Percentiles rank a stretch among this genome's conserved stretches.
Conservation (phyloP, 2,329 filamentous ascomycete genomes). For the Calonectria leucothoes region DNA sequence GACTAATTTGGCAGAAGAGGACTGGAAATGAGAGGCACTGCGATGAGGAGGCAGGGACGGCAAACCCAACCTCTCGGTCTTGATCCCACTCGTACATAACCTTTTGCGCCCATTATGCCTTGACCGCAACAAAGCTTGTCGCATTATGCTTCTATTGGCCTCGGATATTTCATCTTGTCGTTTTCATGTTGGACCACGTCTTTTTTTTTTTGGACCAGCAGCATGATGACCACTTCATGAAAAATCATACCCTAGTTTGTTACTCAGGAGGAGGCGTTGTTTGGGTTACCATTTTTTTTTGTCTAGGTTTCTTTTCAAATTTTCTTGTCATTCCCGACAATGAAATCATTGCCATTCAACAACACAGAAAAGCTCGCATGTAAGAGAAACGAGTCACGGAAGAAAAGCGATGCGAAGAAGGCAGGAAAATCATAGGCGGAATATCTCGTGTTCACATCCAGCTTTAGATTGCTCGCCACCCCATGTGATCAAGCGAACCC, state of each 20-base stretch:
- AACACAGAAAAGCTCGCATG: not conserved
- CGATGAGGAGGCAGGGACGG: not conserved
- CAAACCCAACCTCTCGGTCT: not conserved
- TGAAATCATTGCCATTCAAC: not conserved
- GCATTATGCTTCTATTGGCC: slow-evolving; percentile 2
- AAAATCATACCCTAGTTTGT: not conserved
- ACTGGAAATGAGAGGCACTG: not conserved
- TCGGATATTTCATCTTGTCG: not conserved
- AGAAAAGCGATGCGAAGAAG: not conserved
- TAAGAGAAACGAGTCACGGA: not conserved
- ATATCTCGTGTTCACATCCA: slow-evolving; percentile 1
- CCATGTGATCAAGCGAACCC: not conserved
- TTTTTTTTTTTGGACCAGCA: not conserved
- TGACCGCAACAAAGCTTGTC: not conserved
- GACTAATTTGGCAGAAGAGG: not conserved
- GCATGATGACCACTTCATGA: not conserved
- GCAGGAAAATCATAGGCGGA: not conserved
- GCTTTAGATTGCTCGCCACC: slow-evolving; percentile 1
- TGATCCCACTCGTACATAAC: slow-evolving; percentile 10
- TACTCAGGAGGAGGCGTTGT: slow-evolving; percentile 1
- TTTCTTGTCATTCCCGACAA: not conserved
- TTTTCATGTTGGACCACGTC: slow-evolving; percentile 3
- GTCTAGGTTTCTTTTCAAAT: not conserved
- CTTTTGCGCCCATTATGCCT: not conserved
- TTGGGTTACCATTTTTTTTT: slow-evolving; percentile 1